A percentile compares a stretch with the other conserved stretches of the same genome.
These are phyloP conservation scores for Aureobasidium sp. DNA, from an alignment of 2,329 filamentous ascomycete genomes.

Conservation along the genomic window DNA sequence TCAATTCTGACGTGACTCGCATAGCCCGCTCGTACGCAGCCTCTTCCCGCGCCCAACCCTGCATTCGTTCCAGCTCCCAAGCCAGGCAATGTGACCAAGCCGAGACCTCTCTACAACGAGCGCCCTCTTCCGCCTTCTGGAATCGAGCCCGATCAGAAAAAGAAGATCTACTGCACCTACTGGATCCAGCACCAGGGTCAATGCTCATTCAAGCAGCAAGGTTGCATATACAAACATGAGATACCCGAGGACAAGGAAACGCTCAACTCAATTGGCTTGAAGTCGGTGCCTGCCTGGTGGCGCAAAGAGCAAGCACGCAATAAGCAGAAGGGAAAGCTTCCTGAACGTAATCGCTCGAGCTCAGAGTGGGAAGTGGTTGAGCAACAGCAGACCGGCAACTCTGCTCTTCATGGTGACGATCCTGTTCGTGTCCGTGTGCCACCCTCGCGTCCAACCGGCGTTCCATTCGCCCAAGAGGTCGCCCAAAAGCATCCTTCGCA, in stretches of 20 bases:
- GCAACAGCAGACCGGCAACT: background rate
- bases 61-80: background rate
- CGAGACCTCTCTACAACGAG: conserved; percentile 1
- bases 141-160: conserved; percentile 36
- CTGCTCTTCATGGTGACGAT: background rate
- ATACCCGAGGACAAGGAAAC: conserved; percentile 67
- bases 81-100: background rate
- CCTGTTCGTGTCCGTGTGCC: conserved; percentile 1
- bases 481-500: background rate
- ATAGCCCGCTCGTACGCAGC: background rate
- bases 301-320: conserved; percentile 36
- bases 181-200: conserved; percentile 75
- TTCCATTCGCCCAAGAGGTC: background rate
- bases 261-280: conserved; percentile 62
- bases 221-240: conserved; percentile 84
- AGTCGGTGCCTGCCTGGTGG: conserved; percentile 50
- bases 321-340: background rate
- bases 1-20: background rate
- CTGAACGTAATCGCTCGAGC: background rate
- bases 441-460: background rate
- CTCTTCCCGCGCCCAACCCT: background rate
- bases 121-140: conserved; percentile 30
- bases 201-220: conserved; percentile 78
- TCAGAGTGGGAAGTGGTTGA: conserved; percentile 8
- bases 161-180: conserved; percentile 79